Base-by-base conservation (phyloP, 1,139 yeast species). In the Scheffersomyces parashehatae region DNA sequence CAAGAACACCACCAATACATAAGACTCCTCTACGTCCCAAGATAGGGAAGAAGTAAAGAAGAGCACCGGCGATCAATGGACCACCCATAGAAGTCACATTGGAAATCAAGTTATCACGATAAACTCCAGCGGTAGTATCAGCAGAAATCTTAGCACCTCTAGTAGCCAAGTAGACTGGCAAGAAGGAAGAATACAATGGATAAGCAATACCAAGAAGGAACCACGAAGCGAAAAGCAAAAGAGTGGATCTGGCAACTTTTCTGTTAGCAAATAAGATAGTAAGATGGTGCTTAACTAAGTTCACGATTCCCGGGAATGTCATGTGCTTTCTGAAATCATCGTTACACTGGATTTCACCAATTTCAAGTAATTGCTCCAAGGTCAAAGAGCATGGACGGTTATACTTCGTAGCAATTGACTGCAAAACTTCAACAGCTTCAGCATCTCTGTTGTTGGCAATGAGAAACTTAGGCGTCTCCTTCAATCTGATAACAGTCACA, bases 381-480 rank as follows among this genome's bases (percentile, higher is more conserved):
- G 81, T 75, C 38, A 79, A 60, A 11, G 74, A 59, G 43, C 71
- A 70, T 4, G 59, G 50, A 40, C 81, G 63, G 46, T 72, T 64
- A 52, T 77, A 70, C 44, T 74, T 73, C 3, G 41, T 50, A 4
- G 82, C 79, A 40, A 77, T 57, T 0, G 46, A 51, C 44, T 67
- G 69, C 35, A 79, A 58, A 10, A 49, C 57, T 35, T 56, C 56
- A 15, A 67, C 65, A 1, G 82, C 84, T 53, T 77, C 80, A 29
- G 60, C 78, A 51, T 81, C 85, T 52, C 77, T 65, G 35, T 79
- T 78, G 49, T 73, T 71, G 2, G 83, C 56, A 30, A 81, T 68
- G 46, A 79, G 66, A 55, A 71, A 81, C 52, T 81, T 81, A 33
- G 85, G 86, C 38, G 85, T 76, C 58, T 81, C 86, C 37, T 73